Percentiles rank a stretch among this genome's conserved stretches.
These are phyloP conservation scores for Laguncularia racemosa DNA, from an alignment of 345 rosid species.

Conservation along the genomic window DNA sequence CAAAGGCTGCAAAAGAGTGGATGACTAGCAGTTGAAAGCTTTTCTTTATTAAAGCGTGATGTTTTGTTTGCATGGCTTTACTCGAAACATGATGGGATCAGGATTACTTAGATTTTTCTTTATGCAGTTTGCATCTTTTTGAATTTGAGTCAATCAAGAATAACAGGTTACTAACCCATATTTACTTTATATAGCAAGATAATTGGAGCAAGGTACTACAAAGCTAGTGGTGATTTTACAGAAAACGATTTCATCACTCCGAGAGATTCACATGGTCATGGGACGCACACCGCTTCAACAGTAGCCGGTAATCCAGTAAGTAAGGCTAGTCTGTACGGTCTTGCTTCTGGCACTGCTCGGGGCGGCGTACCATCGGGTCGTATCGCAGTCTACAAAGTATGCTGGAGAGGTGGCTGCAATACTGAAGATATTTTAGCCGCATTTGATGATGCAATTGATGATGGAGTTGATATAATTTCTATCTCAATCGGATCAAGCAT, in stretches of 20 bases:
- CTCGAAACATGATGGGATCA: no score
- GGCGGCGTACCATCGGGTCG: slow-evolving; percentile 25
- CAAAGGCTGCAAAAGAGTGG: no score
- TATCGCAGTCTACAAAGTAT: slow-evolving; percentile 31
- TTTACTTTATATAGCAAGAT: background rate
- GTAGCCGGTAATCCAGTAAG: slow-evolving; percentile 20
- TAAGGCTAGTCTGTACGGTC: slow-evolving; percentile 17
- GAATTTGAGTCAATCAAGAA: no score
- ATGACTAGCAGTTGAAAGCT: no score
- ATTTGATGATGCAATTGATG: slow-evolving; percentile 37
- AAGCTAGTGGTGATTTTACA: background rate
- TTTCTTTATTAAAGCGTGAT: no score
- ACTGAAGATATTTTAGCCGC: slow-evolving; percentile 22
- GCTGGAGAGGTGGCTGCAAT: slow-evolving; percentile 20
- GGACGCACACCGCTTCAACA: slow-evolving; percentile 32
- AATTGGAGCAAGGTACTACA: slow-evolving; percentile 11
- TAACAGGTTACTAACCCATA: no score
- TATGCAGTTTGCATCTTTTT: no score
- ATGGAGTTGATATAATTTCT: slow-evolving; percentile 22
- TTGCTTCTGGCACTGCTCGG: slow-evolving; percentile 25
- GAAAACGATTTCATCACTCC: slow-evolving; percentile 6
- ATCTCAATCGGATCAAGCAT: slow-evolving; percentile 3
- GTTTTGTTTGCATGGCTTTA: no score
- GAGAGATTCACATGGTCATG: slow-evolving; percentile 18
- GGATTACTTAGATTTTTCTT: no score